Evolutionary conservation across 805 yeast species (phyloP).

Genomic region (Candida glaebosa): DNA sequence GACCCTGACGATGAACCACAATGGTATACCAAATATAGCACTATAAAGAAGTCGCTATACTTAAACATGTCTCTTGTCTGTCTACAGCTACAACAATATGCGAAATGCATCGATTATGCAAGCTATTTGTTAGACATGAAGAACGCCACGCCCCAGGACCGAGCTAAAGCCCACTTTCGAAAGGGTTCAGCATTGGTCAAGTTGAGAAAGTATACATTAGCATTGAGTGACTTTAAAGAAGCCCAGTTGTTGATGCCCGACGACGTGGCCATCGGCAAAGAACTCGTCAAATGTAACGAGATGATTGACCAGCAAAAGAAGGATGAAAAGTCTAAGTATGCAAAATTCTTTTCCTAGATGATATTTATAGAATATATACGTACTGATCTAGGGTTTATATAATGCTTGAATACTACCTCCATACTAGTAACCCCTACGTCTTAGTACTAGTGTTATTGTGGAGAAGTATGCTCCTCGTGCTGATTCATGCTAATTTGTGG

Average conservation of each 20-base stretch:
- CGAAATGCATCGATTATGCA: conserved; percentile 51
- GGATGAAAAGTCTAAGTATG: conserved; percentile 50
- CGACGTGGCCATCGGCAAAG: conserved; percentile 48
- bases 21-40: conserved; percentile 46
- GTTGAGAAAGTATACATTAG: conserved; percentile 46
- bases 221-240: conserved; percentile 42
- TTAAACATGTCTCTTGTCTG: conserved; percentile 58
- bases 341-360: conserved; percentile 54
- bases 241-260: conserved; percentile 45
- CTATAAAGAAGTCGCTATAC: conserved; percentile 50
- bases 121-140: conserved; percentile 54
- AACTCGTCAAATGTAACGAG: conserved; percentile 39
- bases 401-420: conserved; percentile 1
- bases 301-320: conserved; percentile 42
- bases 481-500: too few relatives aligned
- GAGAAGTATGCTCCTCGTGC: too few relatives aligned
- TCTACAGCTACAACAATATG: conserved; percentile 47
- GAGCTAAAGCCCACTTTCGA: conserved; percentile 59
- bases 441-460: too few relatives aligned
- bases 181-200: conserved; percentile 46
- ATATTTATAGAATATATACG: background rate
- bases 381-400: too few relatives aligned
- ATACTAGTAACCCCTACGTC: too few relatives aligned
- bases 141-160: conserved; percentile 32
- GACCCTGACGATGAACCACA: conserved; percentile 62